phyloP scores from a whole-genome alignment of 2,329 filamentous ascomycete species.

The Aspergillus japonicus region DNA sequence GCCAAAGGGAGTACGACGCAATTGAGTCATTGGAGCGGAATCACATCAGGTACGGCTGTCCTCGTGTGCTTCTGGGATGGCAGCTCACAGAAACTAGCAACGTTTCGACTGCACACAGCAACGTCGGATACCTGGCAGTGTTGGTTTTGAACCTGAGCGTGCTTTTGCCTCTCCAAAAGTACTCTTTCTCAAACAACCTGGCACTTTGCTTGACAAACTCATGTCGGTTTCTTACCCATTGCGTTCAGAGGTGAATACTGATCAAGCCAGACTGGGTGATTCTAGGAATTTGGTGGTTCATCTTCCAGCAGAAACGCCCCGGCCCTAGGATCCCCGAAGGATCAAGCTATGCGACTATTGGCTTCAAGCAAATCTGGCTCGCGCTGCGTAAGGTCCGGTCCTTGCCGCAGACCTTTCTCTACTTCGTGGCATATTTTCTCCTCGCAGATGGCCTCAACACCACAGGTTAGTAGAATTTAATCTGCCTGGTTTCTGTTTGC shows the following conservation, averaged over 20 bases:
- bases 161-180: constrained; percentile 38
- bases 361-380: constrained; percentile 44
- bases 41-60: constrained; percentile 35
- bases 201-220: constrained; percentile 44
- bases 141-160: constrained; percentile 43
- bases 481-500: not conserved
- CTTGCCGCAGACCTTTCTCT: constrained; percentile 43
- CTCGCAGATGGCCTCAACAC: constrained; percentile 46
- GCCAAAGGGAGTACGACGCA: constrained; percentile 39
- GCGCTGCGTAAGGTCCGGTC: constrained; percentile 39
- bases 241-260: not conserved
- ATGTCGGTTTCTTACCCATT: constrained; percentile 27
- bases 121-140: constrained; percentile 44
- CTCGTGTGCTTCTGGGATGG: not conserved
- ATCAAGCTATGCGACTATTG: constrained; percentile 41
- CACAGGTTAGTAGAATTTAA: constrained; percentile 28
- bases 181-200: constrained; percentile 40
- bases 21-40: constrained; percentile 45
- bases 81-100: constrained; percentile 28
- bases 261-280: constrained; percentile 40
- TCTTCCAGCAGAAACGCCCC: constrained; percentile 43
- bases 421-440: constrained; percentile 45
- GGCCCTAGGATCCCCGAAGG: constrained; percentile 42
- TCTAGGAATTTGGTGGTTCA: constrained; percentile 45
- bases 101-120: constrained; percentile 45